These are phyloP conservation scores for Abelmoschus esculentus DNA, from an alignment of 345 rosid genomes.

Conservation along the genomic window DNA sequence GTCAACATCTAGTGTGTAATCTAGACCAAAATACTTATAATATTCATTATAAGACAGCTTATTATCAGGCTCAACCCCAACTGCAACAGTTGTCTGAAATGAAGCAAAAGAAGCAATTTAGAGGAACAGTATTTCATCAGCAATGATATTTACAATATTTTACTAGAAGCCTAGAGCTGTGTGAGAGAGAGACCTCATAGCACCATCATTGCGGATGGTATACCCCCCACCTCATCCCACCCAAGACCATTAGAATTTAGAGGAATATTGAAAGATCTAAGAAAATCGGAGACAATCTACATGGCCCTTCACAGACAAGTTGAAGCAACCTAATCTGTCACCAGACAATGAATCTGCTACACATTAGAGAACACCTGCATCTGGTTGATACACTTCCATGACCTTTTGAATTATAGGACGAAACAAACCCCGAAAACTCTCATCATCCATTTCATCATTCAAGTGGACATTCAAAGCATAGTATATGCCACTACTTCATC, in stretches of 20 bases:
- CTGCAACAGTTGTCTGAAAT: conserved; percentile 88
- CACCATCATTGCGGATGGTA: conserved; percentile 98
- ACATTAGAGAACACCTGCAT: conserved; percentile 94
- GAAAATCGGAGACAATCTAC: conserved; percentile 85
- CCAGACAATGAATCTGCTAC: conserved; percentile 98
- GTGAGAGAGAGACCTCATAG: conserved; percentile 60
- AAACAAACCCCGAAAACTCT: conserved; percentile 69
- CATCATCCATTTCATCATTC: conserved; percentile 86
- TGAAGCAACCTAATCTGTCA: conserved; percentile 92
- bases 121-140: not conserved
- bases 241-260: conserved; percentile 63
- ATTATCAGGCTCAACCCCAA: conserved; percentile 94
- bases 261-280: conserved; percentile 88
- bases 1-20: conserved; percentile 83
- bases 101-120: conserved; percentile 11
- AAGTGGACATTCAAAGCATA: conserved; percentile 92
- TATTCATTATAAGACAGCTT: conserved; percentile 86
- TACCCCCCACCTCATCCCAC: conserved; percentile 62
- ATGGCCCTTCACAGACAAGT: conserved; percentile 93
- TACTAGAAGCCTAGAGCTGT: not conserved
- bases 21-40: conserved; percentile 91
- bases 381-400: conserved; percentile 95
- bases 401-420: conserved; percentile 80
- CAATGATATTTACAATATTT: not conserved
- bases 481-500: conserved; percentile 38